Evolutionary conservation across 1,284 basidiomycete genomes (phyloP).

Genomic region (Chondrostereum purpureum): DNA sequence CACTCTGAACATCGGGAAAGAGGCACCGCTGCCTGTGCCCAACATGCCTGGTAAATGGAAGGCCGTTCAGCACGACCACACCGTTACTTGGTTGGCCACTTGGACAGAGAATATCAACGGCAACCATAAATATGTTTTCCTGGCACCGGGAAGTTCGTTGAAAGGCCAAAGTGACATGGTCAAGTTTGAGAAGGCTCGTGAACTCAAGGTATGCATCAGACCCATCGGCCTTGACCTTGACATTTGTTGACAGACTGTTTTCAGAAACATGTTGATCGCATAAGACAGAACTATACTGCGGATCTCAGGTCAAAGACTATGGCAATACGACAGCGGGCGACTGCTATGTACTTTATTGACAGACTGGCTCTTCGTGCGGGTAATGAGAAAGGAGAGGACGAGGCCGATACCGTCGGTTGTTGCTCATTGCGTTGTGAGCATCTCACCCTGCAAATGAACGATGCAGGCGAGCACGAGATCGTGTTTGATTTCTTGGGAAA

Average conservation of each 20-base stretch:
- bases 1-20: conserved; percentile 85
- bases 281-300: conserved; percentile 80
- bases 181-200: conserved; percentile 95
- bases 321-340: conserved; percentile 89
- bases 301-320: conserved; percentile 87
- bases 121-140: conserved; percentile 93
- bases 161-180: conserved; percentile 95
- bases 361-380: conserved; percentile 91
- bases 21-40: conserved; percentile 68
- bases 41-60: conserved; percentile 89
- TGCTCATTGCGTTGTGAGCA: conserved; percentile 94
- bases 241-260: not conserved
- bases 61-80: conserved; percentile 81
- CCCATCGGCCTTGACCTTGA: not conserved
- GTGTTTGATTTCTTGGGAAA: conserved; percentile 96
- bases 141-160: conserved; percentile 88
- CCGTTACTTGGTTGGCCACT: conserved; percentile 94
- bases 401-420: conserved; percentile 96
- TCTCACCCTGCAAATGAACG: conserved; percentile 64
- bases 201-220: conserved; percentile 68
- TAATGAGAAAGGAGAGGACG: conserved; percentile 97
- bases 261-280: conserved; percentile 84
- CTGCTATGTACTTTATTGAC: conserved; percentile 97
- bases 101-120: conserved; percentile 96
- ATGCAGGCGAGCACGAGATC: conserved; percentile 71